Conservation (phyloP, 2,329 filamentous ascomycete genomes). For the Chrysosphaeria jannelii region DNA sequence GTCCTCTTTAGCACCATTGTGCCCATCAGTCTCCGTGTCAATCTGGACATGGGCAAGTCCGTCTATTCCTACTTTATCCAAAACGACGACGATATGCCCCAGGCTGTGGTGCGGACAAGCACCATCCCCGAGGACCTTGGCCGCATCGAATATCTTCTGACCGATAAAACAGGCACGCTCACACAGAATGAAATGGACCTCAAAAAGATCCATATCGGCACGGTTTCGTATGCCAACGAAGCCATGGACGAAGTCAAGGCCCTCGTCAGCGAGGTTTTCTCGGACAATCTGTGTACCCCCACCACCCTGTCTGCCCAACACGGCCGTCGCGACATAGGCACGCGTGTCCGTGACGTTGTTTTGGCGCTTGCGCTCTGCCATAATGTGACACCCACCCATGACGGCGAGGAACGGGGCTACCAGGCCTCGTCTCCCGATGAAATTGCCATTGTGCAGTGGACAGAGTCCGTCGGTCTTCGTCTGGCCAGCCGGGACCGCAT, state of each 20-base stretch:
- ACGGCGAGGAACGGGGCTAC: constrained; percentile 45
- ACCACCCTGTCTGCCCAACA: too few relatives aligned
- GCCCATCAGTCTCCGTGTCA: constrained; percentile 84
- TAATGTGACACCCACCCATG: constrained; percentile 78
- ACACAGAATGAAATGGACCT: constrained; percentile 98
- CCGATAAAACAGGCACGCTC: constrained; percentile 92
- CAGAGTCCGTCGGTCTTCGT: constrained; percentile 67
- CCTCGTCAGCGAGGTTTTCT: constrained; percentile 12
- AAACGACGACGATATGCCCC: constrained; percentile 63
- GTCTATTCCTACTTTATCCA: constrained; percentile 94
- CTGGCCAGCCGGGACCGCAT: constrained; percentile 65
- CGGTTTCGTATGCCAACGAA: constrained; percentile 91
- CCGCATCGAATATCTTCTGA: constrained; percentile 82
- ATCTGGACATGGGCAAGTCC: constrained; percentile 88
- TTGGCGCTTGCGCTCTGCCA: constrained; percentile 80
- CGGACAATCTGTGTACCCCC: constrained; percentile 32
- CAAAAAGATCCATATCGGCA: constrained; percentile 95
- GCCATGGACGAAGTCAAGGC: constrained; percentile 85
- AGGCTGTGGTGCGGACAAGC: constrained; percentile 78
- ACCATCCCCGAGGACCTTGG: constrained; percentile 94
- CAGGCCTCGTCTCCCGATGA: constrained; percentile 95
- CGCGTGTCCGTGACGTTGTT: constrained; percentile 75
- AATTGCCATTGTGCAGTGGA: constrained; percentile 92
- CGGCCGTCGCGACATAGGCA: constrained; percentile 80
- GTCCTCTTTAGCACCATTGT: constrained; percentile 99